A percentile compares a stretch with the other conserved stretches of the same genome.
phyloP scores from a whole-genome alignment of 805 yeast genomes.

The Monosporozyma servazzii region DNA sequence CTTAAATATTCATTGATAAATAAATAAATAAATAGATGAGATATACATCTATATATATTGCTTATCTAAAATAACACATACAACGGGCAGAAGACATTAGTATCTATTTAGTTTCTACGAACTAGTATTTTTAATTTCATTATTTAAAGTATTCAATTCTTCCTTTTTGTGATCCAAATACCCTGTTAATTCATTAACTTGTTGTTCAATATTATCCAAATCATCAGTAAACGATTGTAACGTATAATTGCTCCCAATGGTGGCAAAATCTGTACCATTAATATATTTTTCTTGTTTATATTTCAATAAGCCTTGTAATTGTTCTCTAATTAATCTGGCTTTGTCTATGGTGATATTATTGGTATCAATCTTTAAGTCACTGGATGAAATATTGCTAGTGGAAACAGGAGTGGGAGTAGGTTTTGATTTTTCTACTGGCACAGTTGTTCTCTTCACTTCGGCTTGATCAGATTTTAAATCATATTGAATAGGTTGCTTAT shows the following conservation, averaged over 20 bases:
- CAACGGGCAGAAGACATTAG: neutral
- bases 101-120: neutral
- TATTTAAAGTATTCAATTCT: constrained; percentile 46
- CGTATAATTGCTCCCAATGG: constrained; percentile 23
- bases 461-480: constrained; percentile 50
- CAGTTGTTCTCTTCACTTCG: constrained; percentile 24
- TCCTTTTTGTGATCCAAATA: constrained; percentile 51
- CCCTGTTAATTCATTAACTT: constrained; percentile 62
- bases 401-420: constrained; percentile 10
- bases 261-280: constrained; percentile 25
- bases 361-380: neutral
- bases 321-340: constrained; percentile 38
- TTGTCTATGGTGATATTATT: constrained; percentile 6
- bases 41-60: neutral
- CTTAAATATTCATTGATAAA: neutral
- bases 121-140: constrained; percentile 29
- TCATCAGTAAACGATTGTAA: constrained; percentile 50
- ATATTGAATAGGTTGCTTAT: constrained; percentile 72
- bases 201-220: constrained; percentile 63
- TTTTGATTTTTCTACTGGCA: constrained; percentile 5
- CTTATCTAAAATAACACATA: neutral
- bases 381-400: neutral
- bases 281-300: constrained; percentile 59
- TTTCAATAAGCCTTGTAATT: constrained; percentile 71
- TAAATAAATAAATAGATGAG: neutral